Evolutionary conservation across 345 rosid genomes (phyloP), one percentile per base, ranked within the genome.

Genomic region (Pseudoturritis turrita): DNA sequence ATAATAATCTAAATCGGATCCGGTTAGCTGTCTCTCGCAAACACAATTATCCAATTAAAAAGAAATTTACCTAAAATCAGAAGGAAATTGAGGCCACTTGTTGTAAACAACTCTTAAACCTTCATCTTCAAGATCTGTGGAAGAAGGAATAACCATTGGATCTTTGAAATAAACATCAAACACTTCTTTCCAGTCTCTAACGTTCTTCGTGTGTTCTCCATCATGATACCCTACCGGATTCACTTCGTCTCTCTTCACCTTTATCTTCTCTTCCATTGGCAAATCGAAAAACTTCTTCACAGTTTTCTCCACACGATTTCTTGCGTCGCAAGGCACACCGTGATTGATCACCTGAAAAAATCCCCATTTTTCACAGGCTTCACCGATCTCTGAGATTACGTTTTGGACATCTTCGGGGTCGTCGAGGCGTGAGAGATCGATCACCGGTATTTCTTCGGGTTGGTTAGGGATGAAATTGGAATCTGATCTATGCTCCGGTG

Each of bases 131-230:
- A 69, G 84, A 7, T 79, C 75, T 12, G 57, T 68, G 1, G 85
- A 80, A 44, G 88, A 87, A 13, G 89, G 88, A 26, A 87, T 10
- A 11, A 80, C 4, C 14, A 82, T 80, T 0, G 90, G 87, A 61
- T 89, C 83, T 55, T 81, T 78, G 33, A 80, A 58, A 51, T 74
- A 74, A 40, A 83, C 43, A 73, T 89, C 90, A 39, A 89, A 89
- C 4, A 87, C 87, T 68, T 89, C 87, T 61, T 81, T 85, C 89
- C 85, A 89, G 61, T 85, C 89, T 78, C 84, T 86, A 6, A 85
- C 82, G 53, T 83, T 88, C 79, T 86, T 83, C 7, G 89, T 89
- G 58, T 83, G 91, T 72, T 89, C 90, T 37, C 77, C 63, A 31
- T 89, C 90, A 65, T 85, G 76, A 66, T 87, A 89, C 43, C 92